A percentile compares a stretch with the other conserved stretches of the same genome.
These are phyloP conservation scores for Monilinia aucupariae DNA, from an alignment of 2,329 filamentous ascomycete species.

Conservation along the genomic window DNA sequence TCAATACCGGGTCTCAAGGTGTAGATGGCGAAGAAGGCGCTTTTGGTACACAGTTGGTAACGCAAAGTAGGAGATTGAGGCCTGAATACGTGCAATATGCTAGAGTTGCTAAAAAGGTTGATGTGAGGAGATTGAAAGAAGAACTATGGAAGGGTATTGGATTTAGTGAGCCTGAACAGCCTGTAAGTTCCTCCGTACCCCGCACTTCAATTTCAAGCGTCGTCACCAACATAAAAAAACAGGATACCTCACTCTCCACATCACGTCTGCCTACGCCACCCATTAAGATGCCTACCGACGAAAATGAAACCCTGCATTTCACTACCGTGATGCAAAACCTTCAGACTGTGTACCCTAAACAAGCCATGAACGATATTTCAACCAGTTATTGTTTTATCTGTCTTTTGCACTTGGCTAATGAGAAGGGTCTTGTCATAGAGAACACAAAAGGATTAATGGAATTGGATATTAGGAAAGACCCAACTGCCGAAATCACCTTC, in stretches of 20 bases:
- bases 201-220: neutral
- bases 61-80: constrained; percentile 55
- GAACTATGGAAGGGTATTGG: constrained; percentile 65
- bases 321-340: constrained; percentile 88
- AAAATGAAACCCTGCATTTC: constrained; percentile 63
- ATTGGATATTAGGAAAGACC: constrained; percentile 57
- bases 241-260: constrained; percentile 9
- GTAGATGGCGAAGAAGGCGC: constrained; percentile 37
- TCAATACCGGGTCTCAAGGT: constrained; percentile 45
- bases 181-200: constrained; percentile 38
- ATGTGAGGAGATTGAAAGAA: constrained; percentile 63
- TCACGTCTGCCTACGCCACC: constrained; percentile 36
- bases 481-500: constrained; percentile 51
- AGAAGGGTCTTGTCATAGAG: constrained; percentile 64
- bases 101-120: constrained; percentile 65
- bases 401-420: constrained; percentile 68
- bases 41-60: constrained; percentile 64
- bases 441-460: constrained; percentile 48
- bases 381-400: constrained; percentile 91
- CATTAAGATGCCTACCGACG: constrained; percentile 33
- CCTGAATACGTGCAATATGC: constrained; percentile 69
- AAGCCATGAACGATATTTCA: constrained; percentile 87
- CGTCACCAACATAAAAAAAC: neutral
- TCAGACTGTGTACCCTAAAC: constrained; percentile 77
- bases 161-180: constrained; percentile 45